Conservation (phyloP, 129 eudicot species). For the Helianthus annuus region DNA sequence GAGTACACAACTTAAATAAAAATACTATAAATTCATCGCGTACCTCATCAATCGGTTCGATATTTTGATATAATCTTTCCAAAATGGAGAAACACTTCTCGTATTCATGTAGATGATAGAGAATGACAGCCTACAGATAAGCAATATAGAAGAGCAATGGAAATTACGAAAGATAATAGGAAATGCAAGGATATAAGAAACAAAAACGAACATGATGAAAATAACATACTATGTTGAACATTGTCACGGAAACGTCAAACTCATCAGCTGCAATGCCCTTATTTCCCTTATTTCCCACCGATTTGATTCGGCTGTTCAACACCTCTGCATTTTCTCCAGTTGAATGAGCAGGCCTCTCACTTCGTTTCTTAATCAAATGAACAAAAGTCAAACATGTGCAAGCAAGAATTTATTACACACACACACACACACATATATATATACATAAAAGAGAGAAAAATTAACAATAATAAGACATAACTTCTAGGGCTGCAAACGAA, state of each 20-base stretch:
- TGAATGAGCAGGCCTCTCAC: slow-evolving; percentile 71
- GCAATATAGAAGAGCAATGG: slow-evolving; percentile 7
- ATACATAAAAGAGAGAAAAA: background rate
- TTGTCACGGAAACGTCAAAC: slow-evolving; percentile 68
- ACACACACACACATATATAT: no score
- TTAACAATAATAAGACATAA: background rate
- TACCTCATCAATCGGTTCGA: slow-evolving; percentile 94
- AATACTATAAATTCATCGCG: background rate
- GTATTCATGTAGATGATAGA: slow-evolving; percentile 78
- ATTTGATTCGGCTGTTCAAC: slow-evolving; percentile 43
- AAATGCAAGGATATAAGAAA: background rate
- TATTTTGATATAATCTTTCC: slow-evolving; percentile 73
- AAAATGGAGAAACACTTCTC: slow-evolving; percentile 68
- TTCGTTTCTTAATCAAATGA: slow-evolving; percentile 48
- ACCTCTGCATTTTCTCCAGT: slow-evolving; percentile 57
- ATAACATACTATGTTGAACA: slow-evolving; percentile 70
- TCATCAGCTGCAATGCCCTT: slow-evolving; percentile 52
- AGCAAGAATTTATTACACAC: background rate
- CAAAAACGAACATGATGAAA: slow-evolving; percentile 27
- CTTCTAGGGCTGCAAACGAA: no score
- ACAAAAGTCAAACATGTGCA: slow-evolving; percentile 23
- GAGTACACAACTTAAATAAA: background rate
- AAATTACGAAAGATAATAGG: background rate
- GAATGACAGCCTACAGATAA: slow-evolving; percentile 63
- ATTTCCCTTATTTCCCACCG: slow-evolving; percentile 40